Evolutionary conservation across 305 asterid species (phyloP), one percentile per base, ranked within the genome.

Genomic region (Fraxinus paxiana): DNA sequence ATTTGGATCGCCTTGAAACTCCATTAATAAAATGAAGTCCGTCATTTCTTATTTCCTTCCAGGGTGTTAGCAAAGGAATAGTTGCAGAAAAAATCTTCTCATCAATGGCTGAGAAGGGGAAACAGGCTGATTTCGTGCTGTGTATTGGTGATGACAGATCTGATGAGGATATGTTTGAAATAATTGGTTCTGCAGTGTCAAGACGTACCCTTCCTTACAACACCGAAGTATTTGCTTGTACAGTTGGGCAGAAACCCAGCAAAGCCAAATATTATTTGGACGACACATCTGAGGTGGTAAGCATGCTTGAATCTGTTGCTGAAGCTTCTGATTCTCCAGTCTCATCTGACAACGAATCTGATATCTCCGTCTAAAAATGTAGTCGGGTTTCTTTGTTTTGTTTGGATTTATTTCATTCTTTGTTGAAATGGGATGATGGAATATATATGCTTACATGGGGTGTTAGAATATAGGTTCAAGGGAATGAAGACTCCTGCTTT

Each of bases 131-230:
- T 87, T 94, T 94, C 84, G 98, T 92, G 81, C 93, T 94, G 30
- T 94, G 98, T 87, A 88, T 94, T 76, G 98, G 98, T 17, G 98
- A 94, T 59, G 98, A 94, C 86, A 86, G 98, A 92, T 94, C 98
- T 26, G 98, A 94, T 69, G 98, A 94, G 88, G 97, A 94, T 80
- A 94, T 94, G 98, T 94, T 94, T 82, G 97, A 94, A 86, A 85
- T 89, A 73, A 92, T 94, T 51, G 91, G 92, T 67, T 81, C 79
- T 83, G 97, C 96, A 20, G 88, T 88, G 76, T 89, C 97, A 37
- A 89, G 90, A 77, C 88, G 85, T 74, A 79, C 90, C 81, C 88
- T 94, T 82, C 90, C 96, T 35, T 87, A 84, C 88, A 87, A 87
- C 38, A 82, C 96, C 7, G 91, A 90, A 87, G 93, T 94, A 56